Percentiles rank a stretch among this genome's conserved stretches.
These are phyloP conservation scores for Ascochyta lentis DNA, from an alignment of 2,329 filamentous ascomycete genomes.

Conservation along the genomic window DNA sequence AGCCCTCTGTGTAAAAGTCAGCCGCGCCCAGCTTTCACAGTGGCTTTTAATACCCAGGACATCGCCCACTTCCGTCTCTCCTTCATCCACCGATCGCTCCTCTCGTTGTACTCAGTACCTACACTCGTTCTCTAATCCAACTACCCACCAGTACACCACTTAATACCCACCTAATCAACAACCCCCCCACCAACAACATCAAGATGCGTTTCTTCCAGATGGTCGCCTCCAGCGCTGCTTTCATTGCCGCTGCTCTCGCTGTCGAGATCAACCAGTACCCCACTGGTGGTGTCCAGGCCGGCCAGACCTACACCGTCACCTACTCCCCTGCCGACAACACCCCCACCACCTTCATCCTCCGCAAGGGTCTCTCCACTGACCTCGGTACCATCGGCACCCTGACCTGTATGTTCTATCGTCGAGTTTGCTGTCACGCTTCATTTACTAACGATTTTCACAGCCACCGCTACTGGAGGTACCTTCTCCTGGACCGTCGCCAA, in stretches of 20 bases:
- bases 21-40: constrained; percentile 26
- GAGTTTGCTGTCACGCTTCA: neutral
- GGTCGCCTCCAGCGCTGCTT: constrained; percentile 53
- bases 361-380: constrained; percentile 58
- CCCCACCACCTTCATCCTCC: constrained; percentile 63
- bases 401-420: constrained; percentile 51
- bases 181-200: constrained; percentile 22
- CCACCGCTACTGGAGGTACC: constrained; percentile 52
- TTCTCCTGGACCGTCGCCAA: constrained; percentile 60
- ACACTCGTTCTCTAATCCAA: constrained; percentile 40
- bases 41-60: constrained; percentile 17
- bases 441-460: constrained; percentile 35
- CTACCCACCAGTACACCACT: constrained; percentile 22
- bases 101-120: constrained; percentile 25
- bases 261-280: constrained; percentile 57
- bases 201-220: constrained; percentile 61
- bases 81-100: constrained; percentile 29
- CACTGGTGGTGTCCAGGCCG: constrained; percentile 56
- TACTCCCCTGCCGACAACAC: constrained; percentile 54
- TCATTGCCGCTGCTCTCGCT: constrained; percentile 53
- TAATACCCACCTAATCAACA: constrained; percentile 28
- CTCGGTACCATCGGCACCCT: constrained; percentile 59
- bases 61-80: constrained; percentile 25
- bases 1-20: constrained; percentile 27
- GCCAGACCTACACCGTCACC: constrained; percentile 56